Evolutionary conservation across 352 stramenopile genomes (phyloP).

Genomic region (Phytophthora parvispora): DNA sequence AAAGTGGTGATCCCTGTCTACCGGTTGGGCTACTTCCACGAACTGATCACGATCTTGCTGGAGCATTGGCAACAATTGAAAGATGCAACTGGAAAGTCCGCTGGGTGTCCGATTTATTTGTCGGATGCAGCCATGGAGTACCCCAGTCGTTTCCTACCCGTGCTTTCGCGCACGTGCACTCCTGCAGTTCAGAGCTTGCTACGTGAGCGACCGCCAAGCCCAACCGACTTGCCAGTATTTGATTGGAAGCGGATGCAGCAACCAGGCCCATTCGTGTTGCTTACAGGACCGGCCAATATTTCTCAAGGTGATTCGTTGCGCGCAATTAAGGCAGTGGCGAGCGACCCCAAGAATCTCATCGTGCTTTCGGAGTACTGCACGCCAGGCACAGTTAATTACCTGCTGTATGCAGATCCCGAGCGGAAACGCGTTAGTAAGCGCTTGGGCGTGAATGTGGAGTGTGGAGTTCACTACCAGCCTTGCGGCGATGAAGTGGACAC

Average conservation of each 20-base stretch:
- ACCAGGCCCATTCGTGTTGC: constrained; percentile 78
- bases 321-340: constrained; percentile 69
- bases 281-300: constrained; percentile 84
- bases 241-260: constrained; percentile 80
- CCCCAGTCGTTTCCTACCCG: constrained; percentile 62
- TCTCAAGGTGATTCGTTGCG: constrained; percentile 74
- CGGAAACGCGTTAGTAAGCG: constrained; percentile 78
- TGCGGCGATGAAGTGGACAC: constrained; percentile 88
- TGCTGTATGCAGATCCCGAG: constrained; percentile 81
- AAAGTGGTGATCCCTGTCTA: constrained; percentile 91
- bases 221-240: constrained; percentile 55
- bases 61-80: constrained; percentile 81
- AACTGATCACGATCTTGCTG: constrained; percentile 76
- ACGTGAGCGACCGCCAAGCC: constrained; percentile 24
- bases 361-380: constrained; percentile 89
- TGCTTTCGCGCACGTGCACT: constrained; percentile 75
- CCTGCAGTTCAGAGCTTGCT: constrained; percentile 46
- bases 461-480: constrained; percentile 88
- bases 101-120: constrained; percentile 71
- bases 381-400: constrained; percentile 84
- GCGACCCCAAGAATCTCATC: constrained; percentile 85
- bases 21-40: constrained; percentile 83
- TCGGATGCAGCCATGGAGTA: constrained; percentile 72
- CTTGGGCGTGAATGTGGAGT: constrained; percentile 73
- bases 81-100: constrained; percentile 25